Base-by-base conservation (phyloP, 306 rosid species). In the Sicyos baderoa region DNA sequence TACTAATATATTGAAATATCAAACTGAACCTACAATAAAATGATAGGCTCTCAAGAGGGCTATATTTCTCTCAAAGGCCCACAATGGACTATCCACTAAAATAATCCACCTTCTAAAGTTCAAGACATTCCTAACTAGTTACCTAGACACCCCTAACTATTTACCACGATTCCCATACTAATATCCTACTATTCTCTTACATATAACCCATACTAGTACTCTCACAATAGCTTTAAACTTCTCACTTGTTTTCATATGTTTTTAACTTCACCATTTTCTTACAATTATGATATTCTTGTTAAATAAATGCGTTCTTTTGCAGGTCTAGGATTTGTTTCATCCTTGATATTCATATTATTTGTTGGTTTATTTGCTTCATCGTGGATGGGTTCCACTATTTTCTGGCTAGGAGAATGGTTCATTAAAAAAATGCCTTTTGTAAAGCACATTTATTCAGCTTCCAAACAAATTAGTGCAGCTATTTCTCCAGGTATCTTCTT, bases 361-460 rank as follows among this genome's bases (percentile, higher is more conserved):
- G 47, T 83, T 0, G 87, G 84, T 70, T 55, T 83, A 57, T 83
- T 83, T 77, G 87, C 87, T 60, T 83, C 87, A 11, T 83, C 87
- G 22, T 83, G 87, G 87, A 73, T 77, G 84, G 87, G 87, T 69
- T 82, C 82, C 58, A 80, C 87, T 27, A 79, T 83, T 64, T 83
- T 83, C 25, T 80, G 80, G 77, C 70, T 77, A 21, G 84, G 84
- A 23, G 87, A 83, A 65, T 83, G 84, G 84, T 83, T 83, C 73
- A 83, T 83, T 22, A 80, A 80, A 78, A 72, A 75, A 73, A 72
- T 83, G 87, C 87, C 87, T 47, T 83, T 83, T 64, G 82, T 83
- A 70, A 83, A 75, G 84, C 84, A 83, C 74, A 80, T 83, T 58
- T 83, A 83, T 80, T 83, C 82, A 1, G 84, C 87, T 27, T 83